These are phyloP conservation scores for Irpex sp. DNA, from an alignment of 1,284 basidiomycete genomes.

Conservation along the genomic window DNA sequence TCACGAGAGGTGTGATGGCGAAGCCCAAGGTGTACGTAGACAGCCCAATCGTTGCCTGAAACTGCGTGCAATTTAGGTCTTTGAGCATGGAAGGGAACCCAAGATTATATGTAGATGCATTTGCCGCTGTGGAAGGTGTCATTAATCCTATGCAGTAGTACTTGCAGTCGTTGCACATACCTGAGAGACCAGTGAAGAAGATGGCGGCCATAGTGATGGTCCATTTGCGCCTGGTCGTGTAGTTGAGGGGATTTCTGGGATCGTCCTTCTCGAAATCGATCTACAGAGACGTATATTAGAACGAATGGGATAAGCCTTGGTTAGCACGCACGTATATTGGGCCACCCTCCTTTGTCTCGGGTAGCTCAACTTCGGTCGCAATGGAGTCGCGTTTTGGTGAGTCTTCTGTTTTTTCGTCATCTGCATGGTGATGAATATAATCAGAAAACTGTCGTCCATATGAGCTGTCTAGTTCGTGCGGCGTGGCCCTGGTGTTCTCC, in stretches of 20 bases:
- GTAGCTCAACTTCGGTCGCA: background rate
- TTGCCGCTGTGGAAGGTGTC: slow-evolving; percentile 37
- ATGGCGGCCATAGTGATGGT: slow-evolving; percentile 53
- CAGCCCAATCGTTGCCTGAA: slow-evolving; percentile 59
- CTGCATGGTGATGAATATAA: slow-evolving; percentile 21
- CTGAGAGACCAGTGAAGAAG: slow-evolving; percentile 52
- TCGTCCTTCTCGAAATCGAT: slow-evolving; percentile 54
- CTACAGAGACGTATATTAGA: slow-evolving; percentile 24
- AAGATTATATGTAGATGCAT: slow-evolving; percentile 53
- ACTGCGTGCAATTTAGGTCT: slow-evolving; percentile 58
- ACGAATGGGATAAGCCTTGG: background rate
- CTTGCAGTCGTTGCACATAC: slow-evolving; percentile 26
- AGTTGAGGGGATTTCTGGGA: slow-evolving; percentile 48
- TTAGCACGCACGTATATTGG: slow-evolving; percentile 19
- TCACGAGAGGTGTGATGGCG: slow-evolving; percentile 63
- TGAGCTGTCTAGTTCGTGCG: slow-evolving; percentile 23
- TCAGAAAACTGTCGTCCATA: slow-evolving; percentile 24
- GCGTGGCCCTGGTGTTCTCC: slow-evolving; percentile 18
- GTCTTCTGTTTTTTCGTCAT: slow-evolving; percentile 9
- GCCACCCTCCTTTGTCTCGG: slow-evolving; percentile 8
- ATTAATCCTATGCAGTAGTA: background rate
- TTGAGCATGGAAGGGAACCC: slow-evolving; percentile 59
- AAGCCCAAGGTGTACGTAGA: slow-evolving; percentile 68
- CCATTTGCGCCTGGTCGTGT: slow-evolving; percentile 42
- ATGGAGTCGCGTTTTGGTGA: slow-evolving; percentile 10